Conservation (phyloP, 345 rosid species). For the Eucalyptus leucophloia region DNA sequence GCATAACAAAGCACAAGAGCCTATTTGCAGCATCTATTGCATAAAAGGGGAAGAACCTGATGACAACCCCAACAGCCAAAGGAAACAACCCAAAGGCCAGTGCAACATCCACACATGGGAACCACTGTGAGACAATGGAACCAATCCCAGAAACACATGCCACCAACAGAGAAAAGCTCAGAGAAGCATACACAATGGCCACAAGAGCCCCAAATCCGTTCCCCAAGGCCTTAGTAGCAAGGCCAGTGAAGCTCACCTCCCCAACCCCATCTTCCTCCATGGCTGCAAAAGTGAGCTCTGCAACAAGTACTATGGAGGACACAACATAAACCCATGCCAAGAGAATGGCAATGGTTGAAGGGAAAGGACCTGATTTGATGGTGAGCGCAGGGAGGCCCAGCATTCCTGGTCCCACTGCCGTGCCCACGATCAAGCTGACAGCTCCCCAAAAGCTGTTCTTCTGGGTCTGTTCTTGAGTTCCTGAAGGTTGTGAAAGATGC, state of each 20-base stretch:
- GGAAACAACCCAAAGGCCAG: slow-evolving; percentile 63
- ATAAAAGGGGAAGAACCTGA: slow-evolving; percentile 54
- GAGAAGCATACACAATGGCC: slow-evolving; percentile 62
- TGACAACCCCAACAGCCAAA: slow-evolving; percentile 31
- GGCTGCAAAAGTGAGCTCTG: slow-evolving; percentile 78
- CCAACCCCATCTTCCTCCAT: slow-evolving; percentile 73
- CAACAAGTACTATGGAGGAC: slow-evolving; percentile 76
- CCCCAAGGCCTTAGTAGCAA: slow-evolving; percentile 78
- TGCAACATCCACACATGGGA: slow-evolving; percentile 52
- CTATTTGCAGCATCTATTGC: slow-evolving; percentile 57
- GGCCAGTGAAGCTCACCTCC: slow-evolving; percentile 85
- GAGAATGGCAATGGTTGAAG: slow-evolving; percentile 50
- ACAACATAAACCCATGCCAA: slow-evolving; percentile 80
- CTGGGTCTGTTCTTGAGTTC: background rate
- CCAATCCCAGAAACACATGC: slow-evolving; percentile 96
- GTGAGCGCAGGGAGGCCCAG: slow-evolving; percentile 83
- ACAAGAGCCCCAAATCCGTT: slow-evolving; percentile 54
- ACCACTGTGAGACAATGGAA: slow-evolving; percentile 61
- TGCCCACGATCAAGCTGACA: slow-evolving; percentile 78
- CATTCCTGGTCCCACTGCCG: slow-evolving; percentile 95
- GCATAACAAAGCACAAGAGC: slow-evolving; percentile 55
- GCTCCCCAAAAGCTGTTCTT: slow-evolving; percentile 88
- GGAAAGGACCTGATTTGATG: slow-evolving; percentile 62
- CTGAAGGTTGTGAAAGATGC: background rate
- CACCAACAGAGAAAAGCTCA: slow-evolving; percentile 73